phyloP scores from a whole-genome alignment of 352 stramenopile species.

The Phytophthora ohioensis region DNA sequence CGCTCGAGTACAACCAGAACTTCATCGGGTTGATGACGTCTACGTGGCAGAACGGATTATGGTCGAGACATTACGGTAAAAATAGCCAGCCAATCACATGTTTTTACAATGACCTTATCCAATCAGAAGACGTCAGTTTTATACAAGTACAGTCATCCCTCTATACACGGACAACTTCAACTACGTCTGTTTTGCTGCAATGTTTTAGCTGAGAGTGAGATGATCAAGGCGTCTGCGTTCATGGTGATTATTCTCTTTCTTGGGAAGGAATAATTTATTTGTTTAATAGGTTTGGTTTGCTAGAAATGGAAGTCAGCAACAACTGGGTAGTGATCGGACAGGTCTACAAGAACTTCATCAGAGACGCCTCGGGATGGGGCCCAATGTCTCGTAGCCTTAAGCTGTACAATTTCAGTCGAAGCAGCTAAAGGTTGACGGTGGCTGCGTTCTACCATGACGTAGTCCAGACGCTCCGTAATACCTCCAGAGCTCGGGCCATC shows the following conservation, averaged over 20 bases:
- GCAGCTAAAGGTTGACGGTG: slow-evolving; percentile 44
- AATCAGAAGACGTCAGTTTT: slow-evolving; percentile 3
- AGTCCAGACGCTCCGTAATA: slow-evolving; percentile 67
- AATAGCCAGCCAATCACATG: slow-evolving; percentile 26
- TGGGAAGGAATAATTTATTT: slow-evolving; percentile 22
- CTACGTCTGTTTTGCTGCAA: background rate
- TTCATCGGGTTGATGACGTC: slow-evolving; percentile 53
- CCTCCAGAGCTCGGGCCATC: slow-evolving; percentile 67
- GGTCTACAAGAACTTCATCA: slow-evolving; percentile 54
- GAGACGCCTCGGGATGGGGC: slow-evolving; percentile 16
- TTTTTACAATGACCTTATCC: slow-evolving; percentile 4
- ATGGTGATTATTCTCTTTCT: no score
- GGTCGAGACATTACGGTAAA: background rate
- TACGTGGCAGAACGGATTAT: slow-evolving; percentile 39
- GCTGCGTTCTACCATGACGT: slow-evolving; percentile 53
- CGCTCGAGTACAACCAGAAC: slow-evolving; percentile 91
- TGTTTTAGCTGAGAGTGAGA: no score
- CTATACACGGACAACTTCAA: slow-evolving; percentile 11
- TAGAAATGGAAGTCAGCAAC: slow-evolving; percentile 65
- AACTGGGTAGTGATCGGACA: slow-evolving; percentile 80
- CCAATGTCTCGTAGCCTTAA: slow-evolving; percentile 67
- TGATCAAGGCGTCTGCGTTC: no score
- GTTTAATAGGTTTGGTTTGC: background rate
- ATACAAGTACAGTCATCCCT: background rate
- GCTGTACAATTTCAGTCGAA: slow-evolving; percentile 51